phyloP scores from a whole-genome alignment of 441 rosid genomes.

The Cnidoscolus chayamansa region DNA sequence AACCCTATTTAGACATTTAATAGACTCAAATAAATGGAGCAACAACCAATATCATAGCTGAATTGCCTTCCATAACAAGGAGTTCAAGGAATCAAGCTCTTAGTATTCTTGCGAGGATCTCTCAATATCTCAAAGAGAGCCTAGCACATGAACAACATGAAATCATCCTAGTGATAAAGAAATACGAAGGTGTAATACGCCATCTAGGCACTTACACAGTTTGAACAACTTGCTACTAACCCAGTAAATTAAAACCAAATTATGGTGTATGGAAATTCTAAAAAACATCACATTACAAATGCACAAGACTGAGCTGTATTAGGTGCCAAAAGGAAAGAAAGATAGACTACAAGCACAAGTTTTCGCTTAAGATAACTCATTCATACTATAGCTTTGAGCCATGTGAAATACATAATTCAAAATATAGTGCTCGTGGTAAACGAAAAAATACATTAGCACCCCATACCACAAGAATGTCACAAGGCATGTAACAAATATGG shows the following conservation, averaged over 20 bases:
- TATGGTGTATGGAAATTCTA: background rate
- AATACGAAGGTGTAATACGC: background rate
- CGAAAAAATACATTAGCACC: background rate
- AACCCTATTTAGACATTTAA: background rate
- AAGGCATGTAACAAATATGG: background rate
- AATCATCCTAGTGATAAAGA: background rate
- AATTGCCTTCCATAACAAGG: background rate
- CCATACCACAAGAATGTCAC: background rate
- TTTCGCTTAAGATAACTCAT: background rate
- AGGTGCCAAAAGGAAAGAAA: background rate
- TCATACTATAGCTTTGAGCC: background rate
- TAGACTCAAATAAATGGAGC: background rate
- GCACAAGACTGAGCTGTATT: background rate
- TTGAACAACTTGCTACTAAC: background rate
- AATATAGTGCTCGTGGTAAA: background rate
- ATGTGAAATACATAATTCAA: background rate
- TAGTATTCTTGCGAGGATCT: background rate
- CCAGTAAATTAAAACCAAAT: background rate
- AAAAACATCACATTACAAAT: background rate
- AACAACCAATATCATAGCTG: background rate
- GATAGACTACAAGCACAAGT: background rate
- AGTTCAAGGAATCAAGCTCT: background rate
- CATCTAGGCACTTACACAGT: background rate
- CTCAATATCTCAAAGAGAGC: background rate
- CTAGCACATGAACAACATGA: background rate